Evolutionary conservation across 176 grass and related monocot species (phyloP).

Genomic region (Hyparrhenia diplandra): DNA sequence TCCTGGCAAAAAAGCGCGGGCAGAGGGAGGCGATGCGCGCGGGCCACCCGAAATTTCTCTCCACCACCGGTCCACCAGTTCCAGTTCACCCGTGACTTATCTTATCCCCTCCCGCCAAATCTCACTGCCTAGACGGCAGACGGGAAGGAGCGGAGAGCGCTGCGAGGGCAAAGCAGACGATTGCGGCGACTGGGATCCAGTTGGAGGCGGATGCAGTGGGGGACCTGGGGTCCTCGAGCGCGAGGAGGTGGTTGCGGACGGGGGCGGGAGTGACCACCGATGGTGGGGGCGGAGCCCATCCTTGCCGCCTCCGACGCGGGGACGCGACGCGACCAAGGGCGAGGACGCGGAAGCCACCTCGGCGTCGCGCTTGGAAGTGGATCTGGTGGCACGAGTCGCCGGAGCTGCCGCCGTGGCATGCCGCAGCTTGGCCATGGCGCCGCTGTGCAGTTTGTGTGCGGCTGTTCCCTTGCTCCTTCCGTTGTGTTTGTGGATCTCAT

Average conservation of each 20-base stretch:
- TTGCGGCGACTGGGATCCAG: conserved; percentile 59
- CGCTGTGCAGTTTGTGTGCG: not conserved
- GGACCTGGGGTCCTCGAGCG: conserved; percentile 66
- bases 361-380: conserved; percentile 56
- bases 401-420: conserved; percentile 57
- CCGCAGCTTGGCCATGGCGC: conserved; percentile 83
- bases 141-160: conserved; percentile 40
- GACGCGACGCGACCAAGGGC: conserved; percentile 47
- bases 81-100: too few species aligned
- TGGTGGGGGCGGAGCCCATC: conserved; percentile 52
- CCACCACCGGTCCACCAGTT: too few species aligned
- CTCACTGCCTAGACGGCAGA: conserved; percentile 69
- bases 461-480: not conserved
- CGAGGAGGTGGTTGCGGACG: conserved; percentile 61
- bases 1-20: too few species aligned
- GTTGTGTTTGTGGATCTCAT: too few species aligned
- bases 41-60: too few species aligned
- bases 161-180: conserved; percentile 47
- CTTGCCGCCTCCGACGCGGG: not conserved
- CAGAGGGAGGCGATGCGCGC: too few species aligned
- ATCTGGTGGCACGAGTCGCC: conserved; percentile 43
- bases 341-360: conserved; percentile 28
- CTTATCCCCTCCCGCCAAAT: too few species aligned
- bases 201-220: conserved; percentile 49
- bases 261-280: conserved; percentile 27